A percentile compares a stretch with the other conserved stretches of the same genome.
phyloP scores from a whole-genome alignment of 2,329 filamentous ascomycete genomes.

The Fusarium sp. region DNA sequence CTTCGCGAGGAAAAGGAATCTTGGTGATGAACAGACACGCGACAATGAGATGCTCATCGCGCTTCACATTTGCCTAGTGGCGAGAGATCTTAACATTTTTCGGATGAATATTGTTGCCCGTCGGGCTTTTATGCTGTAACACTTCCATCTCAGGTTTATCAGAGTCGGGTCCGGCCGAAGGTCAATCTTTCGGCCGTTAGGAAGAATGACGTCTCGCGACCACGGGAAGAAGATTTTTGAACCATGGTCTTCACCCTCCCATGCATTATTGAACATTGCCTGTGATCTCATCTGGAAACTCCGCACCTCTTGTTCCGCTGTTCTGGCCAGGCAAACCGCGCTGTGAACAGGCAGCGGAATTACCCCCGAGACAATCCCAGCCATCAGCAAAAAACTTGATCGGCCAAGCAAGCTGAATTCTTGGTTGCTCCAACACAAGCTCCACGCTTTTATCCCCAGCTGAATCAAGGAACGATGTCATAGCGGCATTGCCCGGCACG shows the following conservation, averaged over 20 bases:
- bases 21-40: accelerated
- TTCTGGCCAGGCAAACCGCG: not conserved
- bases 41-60: not conserved
- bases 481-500: not conserved
- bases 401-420: not conserved
- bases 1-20: not conserved
- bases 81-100: too few relatives aligned
- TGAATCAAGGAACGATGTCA: not conserved
- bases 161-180: not conserved
- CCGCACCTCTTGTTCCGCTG: not conserved
- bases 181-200: not conserved
- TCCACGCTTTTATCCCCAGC: not conserved
- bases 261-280: not conserved
- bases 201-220: not conserved
- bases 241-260: accelerated
- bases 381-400: not conserved
- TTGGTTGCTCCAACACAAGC: not conserved
- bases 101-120: too few relatives aligned
- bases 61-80: too few relatives aligned
- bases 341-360: not conserved
- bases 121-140: not conserved
- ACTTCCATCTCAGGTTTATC: not conserved
- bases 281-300: not conserved
- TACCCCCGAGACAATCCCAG: not conserved
- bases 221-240: not conserved